Evolutionary conservation across 257 asterid species (phyloP), one percentile per base, ranked within the genome.

Genomic region (Plectranthus barbatus): DNA sequence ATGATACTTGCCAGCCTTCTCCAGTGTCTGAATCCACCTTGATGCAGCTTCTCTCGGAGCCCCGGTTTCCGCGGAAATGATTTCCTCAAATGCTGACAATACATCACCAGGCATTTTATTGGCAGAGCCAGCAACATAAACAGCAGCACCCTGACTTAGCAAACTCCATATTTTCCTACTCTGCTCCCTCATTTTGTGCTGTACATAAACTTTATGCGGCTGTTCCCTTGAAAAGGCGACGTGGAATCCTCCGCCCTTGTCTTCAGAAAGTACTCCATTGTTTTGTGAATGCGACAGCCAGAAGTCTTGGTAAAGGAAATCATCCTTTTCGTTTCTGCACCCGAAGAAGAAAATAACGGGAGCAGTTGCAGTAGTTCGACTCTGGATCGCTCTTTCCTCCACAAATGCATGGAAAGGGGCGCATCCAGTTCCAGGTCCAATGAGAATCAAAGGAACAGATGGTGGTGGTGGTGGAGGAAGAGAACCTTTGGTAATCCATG

Each of bases 391-490:
- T 76, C 99, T 77, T 74, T 93, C 97, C 79, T 90, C 94, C 41
- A 90, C 76, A 67, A 90, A 89, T 47, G 94, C 99, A 52, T 64
- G 95, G 70, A 93, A 87, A 64, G 99, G 99, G 23, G 97, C 97
- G 19, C 99, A 90, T 52, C 99, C 99, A 4, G 99, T 87, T 61
- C 99, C 99, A n/a, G 99, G 99, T 45, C 96, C 99, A 24, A 93
- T 46, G 52, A 93, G 95, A 70, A 93, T 80, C 49, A 90, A 82
- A 63, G 99, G 99, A 67, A 92, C 90, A 29, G 81, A 75, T 42
- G 94, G 92, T 7, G 85, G 92, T 7, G 85, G 78, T 52, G 99
- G 97, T 41, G 84, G 60, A 66, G 97, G 94, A 58, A 87, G 89
- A 65, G 84, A 83, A 33, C 97, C 97, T 77, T 89, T 89, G 26